Evolutionary conservation across 495 filamentous ascomycete species (phyloP), one percentile per base, ranked within the genome.

Genomic region (Trichoderma parareesei): DNA sequence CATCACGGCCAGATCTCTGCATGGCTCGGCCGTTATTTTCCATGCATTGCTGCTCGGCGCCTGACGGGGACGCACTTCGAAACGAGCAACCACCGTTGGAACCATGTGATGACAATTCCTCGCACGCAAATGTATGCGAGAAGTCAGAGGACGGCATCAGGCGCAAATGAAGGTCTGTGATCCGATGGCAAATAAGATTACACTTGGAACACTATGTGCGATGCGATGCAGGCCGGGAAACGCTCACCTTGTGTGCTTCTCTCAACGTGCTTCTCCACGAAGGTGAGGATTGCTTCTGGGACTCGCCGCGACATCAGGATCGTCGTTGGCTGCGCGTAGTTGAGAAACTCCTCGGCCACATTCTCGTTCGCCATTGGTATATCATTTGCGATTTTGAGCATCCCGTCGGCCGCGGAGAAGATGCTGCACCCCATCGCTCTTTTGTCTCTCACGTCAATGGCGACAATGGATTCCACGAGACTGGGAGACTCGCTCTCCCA

Each of bases 401-500:
- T 87, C 71, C 91, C 87, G 41, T 96, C 86, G 49, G 82, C 75
- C 4, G 86, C 87, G 27, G 88, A 79, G 73, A 93, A 98, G 73
- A 94, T 96, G 35, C 90, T 87, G 72, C 93, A 98, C 5, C 94
- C 94, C 14, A 98, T 80, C 0, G 84, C 89, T 0, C 84, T 87
- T 14, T 84, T 77, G 27, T 89, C 85, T 63, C 82, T 85, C 70
- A 91, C 80, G 64, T 97, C 90, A 38, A 97, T 78, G 1, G 90
- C 92, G 84, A 92, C 91, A 65, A 98, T 86, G 2, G 53, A 57
- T 14, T 37, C 53, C 20, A 16, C 9, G 46, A 20, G n/a, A 20
- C 5, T 3, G 18, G 16, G 46, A 6, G 20, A 2, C 46, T 18
- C 46, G 18, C 16, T 7, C 9, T 49, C 46, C 20, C 20, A 18